Conservation (phyloP, 345 rosid genomes). For the Rhizophora apiculata region DNA sequence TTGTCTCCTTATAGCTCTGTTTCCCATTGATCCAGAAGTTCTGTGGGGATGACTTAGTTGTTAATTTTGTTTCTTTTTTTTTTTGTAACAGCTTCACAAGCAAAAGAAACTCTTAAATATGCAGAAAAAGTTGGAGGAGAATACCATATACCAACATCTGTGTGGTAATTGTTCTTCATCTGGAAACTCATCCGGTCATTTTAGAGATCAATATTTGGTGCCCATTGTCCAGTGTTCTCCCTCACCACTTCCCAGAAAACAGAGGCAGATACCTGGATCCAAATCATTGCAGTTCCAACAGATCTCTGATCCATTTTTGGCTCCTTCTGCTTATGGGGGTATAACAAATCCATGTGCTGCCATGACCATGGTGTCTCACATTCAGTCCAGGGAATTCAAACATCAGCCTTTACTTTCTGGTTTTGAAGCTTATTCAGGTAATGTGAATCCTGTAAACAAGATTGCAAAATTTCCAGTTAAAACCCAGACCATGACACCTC, state of each 20-base stretch:
- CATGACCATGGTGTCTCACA: constrained; percentile 45
- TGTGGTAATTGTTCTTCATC: constrained; percentile 45
- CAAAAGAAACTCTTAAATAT: constrained; percentile 47
- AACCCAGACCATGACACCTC: constrained; percentile 80
- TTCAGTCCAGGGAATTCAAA: constrained; percentile 47
- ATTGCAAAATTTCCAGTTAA: constrained; percentile 38
- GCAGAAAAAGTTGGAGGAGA: constrained; percentile 40
- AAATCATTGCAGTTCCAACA: constrained; percentile 50
- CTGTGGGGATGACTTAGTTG: not conserved
- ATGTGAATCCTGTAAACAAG: constrained; percentile 37
- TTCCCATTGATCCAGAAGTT: too few species aligned
- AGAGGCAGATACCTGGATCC: constrained; percentile 47
- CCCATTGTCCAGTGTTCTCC: constrained; percentile 29
- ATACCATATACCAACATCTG: constrained; percentile 33
- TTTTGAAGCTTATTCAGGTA: constrained; percentile 43
- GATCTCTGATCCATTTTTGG: constrained; percentile 40
- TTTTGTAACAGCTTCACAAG: constrained; percentile 43
- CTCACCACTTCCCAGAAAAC: constrained; percentile 43
- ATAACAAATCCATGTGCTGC: constrained; percentile 50
- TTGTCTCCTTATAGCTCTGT: too few species aligned
- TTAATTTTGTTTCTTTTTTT: not conserved
- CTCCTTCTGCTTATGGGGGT: constrained; percentile 49
- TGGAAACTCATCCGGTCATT: constrained; percentile 33
- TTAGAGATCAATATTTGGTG: constrained; percentile 40
- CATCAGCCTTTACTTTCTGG: constrained; percentile 47